Evolutionary conservation across 495 filamentous ascomycete species (phyloP).

Genomic region (Hypoxylon intermedium): DNA sequence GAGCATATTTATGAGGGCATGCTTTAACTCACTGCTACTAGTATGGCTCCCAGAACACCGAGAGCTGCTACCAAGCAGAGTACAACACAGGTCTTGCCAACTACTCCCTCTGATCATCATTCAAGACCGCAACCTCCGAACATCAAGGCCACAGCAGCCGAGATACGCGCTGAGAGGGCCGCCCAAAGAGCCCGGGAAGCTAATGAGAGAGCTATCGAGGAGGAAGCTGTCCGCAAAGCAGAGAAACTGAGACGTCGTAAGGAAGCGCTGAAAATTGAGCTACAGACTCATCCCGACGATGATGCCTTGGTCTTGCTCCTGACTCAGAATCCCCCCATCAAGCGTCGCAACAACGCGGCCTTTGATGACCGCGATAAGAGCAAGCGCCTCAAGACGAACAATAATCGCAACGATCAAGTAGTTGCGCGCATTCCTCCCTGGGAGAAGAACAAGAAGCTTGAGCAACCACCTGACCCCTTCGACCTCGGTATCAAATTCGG

Average conservation of each 20-base stretch:
- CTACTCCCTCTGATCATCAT: no score
- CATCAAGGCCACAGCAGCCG: no score
- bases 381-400: constrained; percentile 5
- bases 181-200: no score
- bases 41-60: background rate
- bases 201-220: no score
- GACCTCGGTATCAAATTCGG: background rate
- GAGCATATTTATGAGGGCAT: background rate
- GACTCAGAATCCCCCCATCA: constrained; percentile 1
- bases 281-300: constrained; percentile 1
- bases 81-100: no score
- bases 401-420: background rate
- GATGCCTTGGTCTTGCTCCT: background rate
- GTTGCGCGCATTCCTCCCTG: background rate
- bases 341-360: background rate
- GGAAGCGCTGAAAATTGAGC: constrained; percentile 1
- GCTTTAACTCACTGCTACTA: background rate
- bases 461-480: constrained; percentile 14
- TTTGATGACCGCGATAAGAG: constrained; percentile 6
- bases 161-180: no score
- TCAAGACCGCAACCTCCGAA: no score
- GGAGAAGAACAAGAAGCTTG: constrained; percentile 7
- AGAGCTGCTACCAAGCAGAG: background rate
- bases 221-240: constrained; percentile 6
- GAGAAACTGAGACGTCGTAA: background rate